Conservation (phyloP, 768 basidiomycete genomes). For the Rhodosporidiobolus odoratus region DNA sequence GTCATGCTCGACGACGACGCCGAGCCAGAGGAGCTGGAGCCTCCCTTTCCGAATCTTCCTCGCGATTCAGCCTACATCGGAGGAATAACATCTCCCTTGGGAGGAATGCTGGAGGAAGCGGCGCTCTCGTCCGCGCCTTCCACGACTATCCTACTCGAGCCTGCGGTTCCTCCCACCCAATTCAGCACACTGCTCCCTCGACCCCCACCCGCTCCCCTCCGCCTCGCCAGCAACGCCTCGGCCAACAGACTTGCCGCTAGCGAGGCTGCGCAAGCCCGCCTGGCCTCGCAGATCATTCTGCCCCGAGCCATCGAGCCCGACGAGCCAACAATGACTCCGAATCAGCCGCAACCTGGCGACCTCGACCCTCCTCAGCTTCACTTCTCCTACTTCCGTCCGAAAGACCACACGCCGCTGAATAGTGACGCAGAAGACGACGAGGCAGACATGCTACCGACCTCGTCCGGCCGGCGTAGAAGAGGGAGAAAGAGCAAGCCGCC, state of each 20-base stretch:
- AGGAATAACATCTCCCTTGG: no score
- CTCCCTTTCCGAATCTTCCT: no score
- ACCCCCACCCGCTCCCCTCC: background rate
- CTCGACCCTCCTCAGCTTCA: constrained; percentile 21
- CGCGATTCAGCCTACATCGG: no score
- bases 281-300: constrained; percentile 5
- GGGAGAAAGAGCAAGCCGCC: background rate
- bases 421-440: background rate
- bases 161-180: background rate
- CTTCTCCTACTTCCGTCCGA: constrained; percentile 25
- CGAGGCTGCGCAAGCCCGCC: background rate
- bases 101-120: no score
- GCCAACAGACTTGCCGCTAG: background rate
- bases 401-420: no score
- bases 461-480: background rate
- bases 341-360: constrained; percentile 23
- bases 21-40: background rate
- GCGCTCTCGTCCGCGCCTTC: background rate
- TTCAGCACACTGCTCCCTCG: constrained; percentile 10
- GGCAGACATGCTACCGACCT: background rate
- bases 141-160: background rate
- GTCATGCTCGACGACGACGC: background rate
- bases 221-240: background rate
- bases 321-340: constrained; percentile 24
- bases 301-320: constrained; percentile 25